Conservation (phyloP, 139 green algal genomes). For the Chloropicon primus region DNA sequence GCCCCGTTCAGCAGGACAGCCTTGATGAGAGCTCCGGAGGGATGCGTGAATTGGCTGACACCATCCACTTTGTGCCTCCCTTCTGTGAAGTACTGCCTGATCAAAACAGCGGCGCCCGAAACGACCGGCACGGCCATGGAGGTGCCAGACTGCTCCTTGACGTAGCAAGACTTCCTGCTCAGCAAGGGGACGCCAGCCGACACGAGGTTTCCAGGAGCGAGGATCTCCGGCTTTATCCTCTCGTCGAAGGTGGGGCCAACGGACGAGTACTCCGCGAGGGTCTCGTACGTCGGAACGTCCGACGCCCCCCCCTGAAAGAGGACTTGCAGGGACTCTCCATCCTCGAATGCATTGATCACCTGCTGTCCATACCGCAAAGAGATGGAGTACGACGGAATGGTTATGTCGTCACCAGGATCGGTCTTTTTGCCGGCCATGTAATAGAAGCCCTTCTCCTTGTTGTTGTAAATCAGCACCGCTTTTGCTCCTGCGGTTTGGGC, state of each 20-base stretch:
- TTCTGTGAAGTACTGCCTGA: constrained; percentile 56
- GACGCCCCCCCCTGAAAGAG: background rate
- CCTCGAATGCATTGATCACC: background rate
- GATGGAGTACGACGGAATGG: background rate
- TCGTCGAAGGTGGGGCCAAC: constrained; percentile 58
- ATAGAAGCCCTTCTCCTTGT: constrained; percentile 10
- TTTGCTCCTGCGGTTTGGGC: constrained; percentile 43
- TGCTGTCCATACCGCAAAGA: background rate
- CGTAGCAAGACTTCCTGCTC: background rate
- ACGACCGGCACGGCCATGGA: background rate
- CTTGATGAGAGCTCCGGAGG: constrained; percentile 61
- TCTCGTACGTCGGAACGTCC: constrained; percentile 31
- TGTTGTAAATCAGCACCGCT: constrained; percentile 56
- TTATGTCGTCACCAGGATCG: constrained; percentile 32
- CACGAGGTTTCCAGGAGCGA: constrained; percentile 50
- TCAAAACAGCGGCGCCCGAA: background rate
- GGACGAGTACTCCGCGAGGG: constrained; percentile 40
- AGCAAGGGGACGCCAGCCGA: constrained; percentile 12
- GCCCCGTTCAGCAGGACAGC: constrained; percentile 50
- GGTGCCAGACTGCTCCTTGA: background rate
- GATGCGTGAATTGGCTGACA: background rate
- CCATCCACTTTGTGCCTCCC: constrained; percentile 14
- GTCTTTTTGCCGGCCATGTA: background rate
- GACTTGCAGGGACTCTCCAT: background rate
- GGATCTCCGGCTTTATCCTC: constrained; percentile 75